Evolutionary conservation across 2,329 filamentous ascomycete genomes (phyloP).

Genomic region (Pseudofabraea citricarpa): DNA sequence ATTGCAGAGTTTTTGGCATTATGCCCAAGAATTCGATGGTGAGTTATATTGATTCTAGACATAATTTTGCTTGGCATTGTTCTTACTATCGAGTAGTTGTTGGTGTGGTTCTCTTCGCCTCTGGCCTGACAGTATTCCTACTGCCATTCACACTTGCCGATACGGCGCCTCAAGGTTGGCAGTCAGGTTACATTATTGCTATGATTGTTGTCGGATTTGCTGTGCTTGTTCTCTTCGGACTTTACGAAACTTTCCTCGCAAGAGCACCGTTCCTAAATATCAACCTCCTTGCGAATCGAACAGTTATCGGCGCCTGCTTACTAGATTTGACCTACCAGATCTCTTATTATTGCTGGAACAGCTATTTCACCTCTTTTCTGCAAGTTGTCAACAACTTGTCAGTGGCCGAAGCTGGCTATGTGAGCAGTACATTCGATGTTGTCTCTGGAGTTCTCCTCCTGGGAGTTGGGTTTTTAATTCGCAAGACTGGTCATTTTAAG

Average conservation of each 20-base stretch:
- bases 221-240: slow-evolving; percentile 12
- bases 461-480: slow-evolving; percentile 43
- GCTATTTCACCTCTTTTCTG: slow-evolving; percentile 52
- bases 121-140: slow-evolving; percentile 58
- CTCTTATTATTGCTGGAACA: slow-evolving; percentile 47
- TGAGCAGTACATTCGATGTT: slow-evolving; percentile 40
- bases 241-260: slow-evolving; percentile 33
- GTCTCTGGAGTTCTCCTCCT: slow-evolving; percentile 51
- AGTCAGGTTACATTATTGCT: slow-evolving; percentile 12
- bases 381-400: slow-evolving; percentile 44
- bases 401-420: slow-evolving; percentile 20
- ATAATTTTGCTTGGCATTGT: slow-evolving; percentile 39
- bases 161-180: slow-evolving; percentile 14
- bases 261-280: slow-evolving; percentile 18
- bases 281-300: slow-evolving; percentile 18
- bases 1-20: slow-evolving; percentile 30
- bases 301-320: slow-evolving; percentile 29
- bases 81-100: slow-evolving; percentile 9
- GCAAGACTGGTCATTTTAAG: slow-evolving; percentile 20
- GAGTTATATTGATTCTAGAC: slow-evolving; percentile 39
- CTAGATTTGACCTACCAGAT: slow-evolving; percentile 27
- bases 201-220: slow-evolving; percentile 20
- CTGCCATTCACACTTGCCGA: slow-evolving; percentile 21
- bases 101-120: slow-evolving; percentile 45
- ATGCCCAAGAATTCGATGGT: slow-evolving; percentile 22